Percentiles rank a stretch among this genome's conserved stretches.
Evolutionary conservation across 371 early-diverging fungal species (phyloP).

Genomic region (Basidiobolus meristosporus): DNA sequence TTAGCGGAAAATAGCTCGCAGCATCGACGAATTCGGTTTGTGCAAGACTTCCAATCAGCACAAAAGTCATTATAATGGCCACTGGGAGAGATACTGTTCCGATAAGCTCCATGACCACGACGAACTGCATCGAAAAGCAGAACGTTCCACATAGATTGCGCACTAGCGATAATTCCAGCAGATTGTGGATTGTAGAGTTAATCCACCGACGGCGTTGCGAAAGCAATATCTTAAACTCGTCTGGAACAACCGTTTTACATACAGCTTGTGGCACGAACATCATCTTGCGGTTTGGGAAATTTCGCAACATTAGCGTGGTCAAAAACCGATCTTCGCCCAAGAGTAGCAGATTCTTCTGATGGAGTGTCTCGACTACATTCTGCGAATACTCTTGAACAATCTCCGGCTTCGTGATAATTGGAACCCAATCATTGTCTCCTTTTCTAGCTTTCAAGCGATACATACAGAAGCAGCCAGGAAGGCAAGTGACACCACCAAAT

Average conservation of each 20-base stretch:
- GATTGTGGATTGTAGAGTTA: slow-evolving; percentile 73
- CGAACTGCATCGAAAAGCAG: slow-evolving; percentile 81
- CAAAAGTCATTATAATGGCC: slow-evolving; percentile 52
- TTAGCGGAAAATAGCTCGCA: slow-evolving; percentile 36
- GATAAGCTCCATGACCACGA: slow-evolving; percentile 68
- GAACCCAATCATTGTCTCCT: slow-evolving; percentile 40
- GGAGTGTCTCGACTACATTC: slow-evolving; percentile 73
- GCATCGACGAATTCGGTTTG: slow-evolving; percentile 8
- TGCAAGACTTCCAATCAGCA: slow-evolving; percentile 21
- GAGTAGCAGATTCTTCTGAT: slow-evolving; percentile 83
- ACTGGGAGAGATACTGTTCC: slow-evolving; percentile 71
- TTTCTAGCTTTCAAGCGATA: slow-evolving; percentile 77
- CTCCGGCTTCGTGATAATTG: slow-evolving; percentile 68
- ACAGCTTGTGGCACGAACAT: slow-evolving; percentile 81
- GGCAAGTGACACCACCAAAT: slow-evolving; percentile 93
- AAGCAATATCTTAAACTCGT: slow-evolving; percentile 48
- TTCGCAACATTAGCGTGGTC: slow-evolving; percentile 83
- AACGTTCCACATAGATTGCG: slow-evolving; percentile 74
- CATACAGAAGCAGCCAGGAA: slow-evolving; percentile 91
- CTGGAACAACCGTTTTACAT: slow-evolving; percentile 68
- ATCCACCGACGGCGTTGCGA: slow-evolving; percentile 83
- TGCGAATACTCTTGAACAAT: slow-evolving; percentile 78
- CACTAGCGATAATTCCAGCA: slow-evolving; percentile 60
- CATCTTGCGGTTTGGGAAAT: slow-evolving; percentile 76
- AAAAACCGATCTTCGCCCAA: slow-evolving; percentile 92